Conservation (phyloP, 208 protist genomes). For the Naegleria lovaniensis region DNA sequence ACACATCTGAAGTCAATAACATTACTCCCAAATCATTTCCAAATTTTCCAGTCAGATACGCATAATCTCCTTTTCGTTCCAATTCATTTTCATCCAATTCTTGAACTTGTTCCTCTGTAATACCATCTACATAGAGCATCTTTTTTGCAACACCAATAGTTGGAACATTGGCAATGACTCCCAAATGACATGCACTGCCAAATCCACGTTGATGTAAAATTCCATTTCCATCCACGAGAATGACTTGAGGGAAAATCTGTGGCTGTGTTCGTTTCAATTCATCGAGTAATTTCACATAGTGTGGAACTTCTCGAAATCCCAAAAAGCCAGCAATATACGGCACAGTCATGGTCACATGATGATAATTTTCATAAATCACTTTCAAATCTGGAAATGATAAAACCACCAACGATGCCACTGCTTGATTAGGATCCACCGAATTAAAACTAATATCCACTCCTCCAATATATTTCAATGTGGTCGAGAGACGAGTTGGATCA, state of each 20-base stretch:
- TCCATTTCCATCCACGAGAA: slow-evolving; percentile 17
- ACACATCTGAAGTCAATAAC: neutral
- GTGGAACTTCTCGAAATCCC: slow-evolving; percentile 12
- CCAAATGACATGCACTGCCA: slow-evolving; percentile 17
- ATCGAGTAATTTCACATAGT: neutral
- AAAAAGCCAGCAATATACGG: slow-evolving; percentile 1
- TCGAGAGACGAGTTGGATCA: neutral
- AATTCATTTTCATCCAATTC: neutral
- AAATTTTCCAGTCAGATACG: neutral
- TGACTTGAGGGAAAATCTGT: neutral
- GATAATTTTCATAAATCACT: slow-evolving; percentile 1
- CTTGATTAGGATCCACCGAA: neutral
- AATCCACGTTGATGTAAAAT: slow-evolving; percentile 12
- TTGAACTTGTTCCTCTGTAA: neutral
- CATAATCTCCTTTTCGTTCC: neutral
- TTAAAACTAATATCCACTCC: slow-evolving; percentile 11
- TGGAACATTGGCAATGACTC: neutral
- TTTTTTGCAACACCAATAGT: slow-evolving; percentile 26
- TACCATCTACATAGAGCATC: neutral
- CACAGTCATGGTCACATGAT: neutral
- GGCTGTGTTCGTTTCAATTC: neutral
- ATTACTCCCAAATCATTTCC: neutral
- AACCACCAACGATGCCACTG: neutral
- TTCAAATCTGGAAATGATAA: slow-evolving; percentile 18
- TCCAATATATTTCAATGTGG: slow-evolving; percentile 9